These are phyloP conservation scores for Dimargaris verticillata DNA, from an alignment of 192 early-diverging fungal species.

Conservation along the genomic window DNA sequence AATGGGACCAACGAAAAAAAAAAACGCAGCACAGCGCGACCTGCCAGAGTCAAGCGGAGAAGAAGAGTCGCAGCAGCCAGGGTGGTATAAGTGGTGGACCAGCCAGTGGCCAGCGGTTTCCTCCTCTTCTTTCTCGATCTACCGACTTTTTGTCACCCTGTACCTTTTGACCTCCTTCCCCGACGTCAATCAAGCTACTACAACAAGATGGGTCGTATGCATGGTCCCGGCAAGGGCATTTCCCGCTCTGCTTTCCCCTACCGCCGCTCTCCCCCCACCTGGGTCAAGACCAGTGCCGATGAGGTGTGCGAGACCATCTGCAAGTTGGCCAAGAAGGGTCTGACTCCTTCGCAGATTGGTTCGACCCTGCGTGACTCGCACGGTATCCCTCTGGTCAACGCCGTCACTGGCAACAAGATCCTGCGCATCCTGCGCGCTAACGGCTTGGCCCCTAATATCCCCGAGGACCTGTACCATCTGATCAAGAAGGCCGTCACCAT, in stretches of 20 bases:
- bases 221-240: conserved; percentile 94
- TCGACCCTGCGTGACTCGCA: conserved; percentile 91
- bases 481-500: conserved; percentile 99
- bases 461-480: conserved; percentile 97
- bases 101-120: too few relatives aligned
- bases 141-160: too few relatives aligned
- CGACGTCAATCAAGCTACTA: too few relatives aligned
- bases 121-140: too few relatives aligned
- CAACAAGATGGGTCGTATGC: conserved; percentile 79
- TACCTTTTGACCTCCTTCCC: too few relatives aligned
- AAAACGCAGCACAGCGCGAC: too few relatives aligned
- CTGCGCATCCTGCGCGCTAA: conserved; percentile 97
- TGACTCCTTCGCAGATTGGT: conserved; percentile 97
- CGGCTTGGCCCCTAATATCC: conserved; percentile 87
- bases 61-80: too few relatives aligned
- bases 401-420: conserved; percentile 98
- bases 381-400: conserved; percentile 91
- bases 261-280: conserved; percentile 90
- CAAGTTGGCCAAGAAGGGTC: conserved; percentile 99
- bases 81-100: too few relatives aligned
- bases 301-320: conserved; percentile 96
- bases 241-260: conserved; percentile 77
- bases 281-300: conserved; percentile 94
- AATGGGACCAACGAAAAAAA: too few relatives aligned
- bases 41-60: too few relatives aligned